Evolutionary conservation across 1,139 yeast species (phyloP), one percentile per base, ranked within the genome.

Genomic region (Kodamaea ohmeri): DNA sequence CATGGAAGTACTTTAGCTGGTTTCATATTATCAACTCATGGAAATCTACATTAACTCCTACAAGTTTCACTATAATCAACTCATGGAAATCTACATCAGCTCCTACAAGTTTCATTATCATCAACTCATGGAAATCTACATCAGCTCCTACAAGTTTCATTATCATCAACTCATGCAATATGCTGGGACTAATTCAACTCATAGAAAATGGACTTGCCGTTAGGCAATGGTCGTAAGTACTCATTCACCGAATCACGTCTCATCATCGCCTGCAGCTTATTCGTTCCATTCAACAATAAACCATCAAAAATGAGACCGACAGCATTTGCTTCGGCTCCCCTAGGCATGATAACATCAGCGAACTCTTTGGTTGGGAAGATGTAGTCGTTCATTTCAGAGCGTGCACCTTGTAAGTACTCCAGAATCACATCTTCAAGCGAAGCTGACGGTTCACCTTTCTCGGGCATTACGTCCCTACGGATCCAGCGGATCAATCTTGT

Each of bases 311-410:
- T 74, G 42, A 89, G 68, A 6, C 71, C 65, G 8, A 83, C 71
- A 2, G 94, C 90, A 34, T 73, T 68, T 19, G 71, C 63, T 35
- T 78, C 81, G 3, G 84, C 81, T 1, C 88, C 89, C 36, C 82
- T 67, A 3, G 96, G 96, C 53, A 89, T 70, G 31, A 89, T 78
- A 12, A 88, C 79, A 56, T 89, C 96, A 2, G 96, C 95, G 44
- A 66, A 73, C 43, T 80, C 81, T 57, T 84, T 83, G 2, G 96
- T 87, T 24, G 86, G 88, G 33, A 73, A 73, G 11, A 89, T 82
- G 54, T 73, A 85, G 47, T 80, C 77, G 45, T 71, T 76, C 83
- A 83, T 85, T 53, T 89, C 96, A 3, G 80, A 76, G 42, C 95
- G 71, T n/a, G 89, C 77, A 9, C 71, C 65, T 34, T 73, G 75